Evolutionary conservation across 2,329 filamentous ascomycete species (phyloP).

Genomic region (Hypoxylon sp.): DNA sequence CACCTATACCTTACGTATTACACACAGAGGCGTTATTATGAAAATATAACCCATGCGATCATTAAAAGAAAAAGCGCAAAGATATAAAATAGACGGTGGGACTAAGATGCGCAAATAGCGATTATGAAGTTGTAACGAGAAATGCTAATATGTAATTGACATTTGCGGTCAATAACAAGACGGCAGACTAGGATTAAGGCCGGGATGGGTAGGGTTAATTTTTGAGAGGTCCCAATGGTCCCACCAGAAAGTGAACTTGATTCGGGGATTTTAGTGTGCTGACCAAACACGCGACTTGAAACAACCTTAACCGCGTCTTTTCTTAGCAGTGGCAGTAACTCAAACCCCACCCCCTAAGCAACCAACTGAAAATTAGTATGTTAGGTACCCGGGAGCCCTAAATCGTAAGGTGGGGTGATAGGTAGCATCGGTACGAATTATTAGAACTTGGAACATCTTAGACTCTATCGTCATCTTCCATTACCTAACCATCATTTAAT

Average conservation of each 20-base stretch:
- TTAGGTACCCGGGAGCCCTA: not conserved
- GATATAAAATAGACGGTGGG: too few relatives aligned
- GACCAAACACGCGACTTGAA: slow-evolving; percentile 29
- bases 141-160: slow-evolving; percentile 17
- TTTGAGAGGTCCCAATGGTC: slow-evolving; percentile 8
- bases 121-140: slow-evolving; percentile 20
- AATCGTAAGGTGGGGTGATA: not conserved
- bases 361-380: too few relatives aligned
- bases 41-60: slow-evolving; percentile 17
- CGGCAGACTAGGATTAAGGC: slow-evolving; percentile 29
- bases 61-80: too few relatives aligned
- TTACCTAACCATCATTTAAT: too few relatives aligned
- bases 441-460: too few relatives aligned
- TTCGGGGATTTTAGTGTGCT: slow-evolving; percentile 28
- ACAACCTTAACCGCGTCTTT: slow-evolving; percentile 21
- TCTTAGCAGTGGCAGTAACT: too few relatives aligned
- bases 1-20: too few relatives aligned
- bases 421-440: too few relatives aligned
- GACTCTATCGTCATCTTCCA: too few relatives aligned
- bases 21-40: too few relatives aligned
- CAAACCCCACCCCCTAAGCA: too few relatives aligned
- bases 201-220: slow-evolving; percentile 32
- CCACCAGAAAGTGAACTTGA: slow-evolving; percentile 7
- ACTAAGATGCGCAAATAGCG: too few relatives aligned
- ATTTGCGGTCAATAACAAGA: slow-evolving; percentile 34